Base-by-base conservation (phyloP, 495 filamentous ascomycete species). In the Terfezia claveryi region DNA sequence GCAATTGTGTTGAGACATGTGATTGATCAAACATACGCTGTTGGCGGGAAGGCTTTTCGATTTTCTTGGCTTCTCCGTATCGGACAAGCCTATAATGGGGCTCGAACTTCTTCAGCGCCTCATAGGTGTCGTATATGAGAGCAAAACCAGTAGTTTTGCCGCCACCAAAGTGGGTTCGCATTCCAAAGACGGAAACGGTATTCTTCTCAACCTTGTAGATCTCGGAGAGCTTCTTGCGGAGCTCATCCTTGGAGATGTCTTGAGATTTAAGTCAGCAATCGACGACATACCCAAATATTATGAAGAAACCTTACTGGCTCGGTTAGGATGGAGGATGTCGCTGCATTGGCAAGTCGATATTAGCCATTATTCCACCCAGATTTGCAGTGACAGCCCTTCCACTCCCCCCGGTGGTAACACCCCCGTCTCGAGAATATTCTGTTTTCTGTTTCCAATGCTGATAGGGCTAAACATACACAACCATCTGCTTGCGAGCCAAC, bases 61-160 rank as follows among this genome's bases (percentile, higher is more conserved):
- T 76, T 85, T 96, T 96, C 66, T 68, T 72, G 60, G 85, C 88
- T 58, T 82, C 76, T 65, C 91, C 91, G 69, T 92, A 82, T 64
- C 92, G 80, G 71, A 96, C 80, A 57, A 93, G 79, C 70, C 91
- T 80, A 82, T 94, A 96, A 73, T 83, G 83, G 64, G 92, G 92
- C 82, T 99, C 92, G 73, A 96, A 99, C 75, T 95, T 94, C 84
- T 95, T 96, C 80, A 96, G 79, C 64, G 85, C 85, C 77, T 96
- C 92, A 62, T 77, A 73, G 63, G 83, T 89, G 70, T 99, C 92
- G 78, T 99, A 99, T 75, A 99, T 78, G 61, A 96, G 82, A 59
- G 87, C 92, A 73, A 99, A 99, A 64, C 92, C 92, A 57, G 89
- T 96, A 72, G 82, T 91, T 82, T 96, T 99, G 74, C 92, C 92